phyloP scores from a whole-genome alignment of 2,329 filamentous ascomycete genomes.

The Penicillium sumatraense region DNA sequence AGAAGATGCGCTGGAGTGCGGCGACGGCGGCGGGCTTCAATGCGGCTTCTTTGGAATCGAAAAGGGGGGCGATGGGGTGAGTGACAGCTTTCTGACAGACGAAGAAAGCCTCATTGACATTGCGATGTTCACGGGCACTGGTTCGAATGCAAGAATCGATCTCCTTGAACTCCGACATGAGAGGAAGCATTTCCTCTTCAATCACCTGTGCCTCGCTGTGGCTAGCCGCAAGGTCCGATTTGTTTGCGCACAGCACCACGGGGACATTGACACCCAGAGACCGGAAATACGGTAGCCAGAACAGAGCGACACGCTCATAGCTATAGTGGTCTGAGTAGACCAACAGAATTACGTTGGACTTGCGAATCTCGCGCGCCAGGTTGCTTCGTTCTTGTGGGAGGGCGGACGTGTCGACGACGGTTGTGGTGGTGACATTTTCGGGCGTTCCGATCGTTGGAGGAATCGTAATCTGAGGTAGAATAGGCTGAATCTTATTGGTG shows the following conservation, averaged over 20 bases:
- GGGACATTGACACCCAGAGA: slow-evolving; percentile 98
- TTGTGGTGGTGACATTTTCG: slow-evolving; percentile 92
- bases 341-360: slow-evolving; percentile 94
- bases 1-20: slow-evolving; percentile 89
- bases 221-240: slow-evolving; percentile 82
- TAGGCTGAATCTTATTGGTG: slow-evolving; percentile 89
- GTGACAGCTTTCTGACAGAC: slow-evolving; percentile 98
- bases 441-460: slow-evolving; percentile 90
- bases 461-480: slow-evolving; percentile 93
- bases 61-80: slow-evolving; percentile 93
- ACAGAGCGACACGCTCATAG: slow-evolving; percentile 94
- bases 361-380: slow-evolving; percentile 90
- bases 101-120: slow-evolving; percentile 96
- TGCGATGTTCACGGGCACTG: slow-evolving; percentile 87
- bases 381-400: slow-evolving; percentile 90
- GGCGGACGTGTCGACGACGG: slow-evolving; percentile 93
- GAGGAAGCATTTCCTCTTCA: slow-evolving; percentile 95
- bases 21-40: slow-evolving; percentile 88
- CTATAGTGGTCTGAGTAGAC: slow-evolving; percentile 99
- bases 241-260: slow-evolving; percentile 95
- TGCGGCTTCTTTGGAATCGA: slow-evolving; percentile 89
- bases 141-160: slow-evolving; percentile 97
- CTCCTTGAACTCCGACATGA: slow-evolving; percentile 98
- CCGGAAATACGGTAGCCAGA: slow-evolving; percentile 98
- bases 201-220: slow-evolving; percentile 81